Evolutionary conservation across 768 basidiomycete genomes (phyloP), one percentile per base, ranked within the genome.

Genomic region (Lactarius sanguifluus): DNA sequence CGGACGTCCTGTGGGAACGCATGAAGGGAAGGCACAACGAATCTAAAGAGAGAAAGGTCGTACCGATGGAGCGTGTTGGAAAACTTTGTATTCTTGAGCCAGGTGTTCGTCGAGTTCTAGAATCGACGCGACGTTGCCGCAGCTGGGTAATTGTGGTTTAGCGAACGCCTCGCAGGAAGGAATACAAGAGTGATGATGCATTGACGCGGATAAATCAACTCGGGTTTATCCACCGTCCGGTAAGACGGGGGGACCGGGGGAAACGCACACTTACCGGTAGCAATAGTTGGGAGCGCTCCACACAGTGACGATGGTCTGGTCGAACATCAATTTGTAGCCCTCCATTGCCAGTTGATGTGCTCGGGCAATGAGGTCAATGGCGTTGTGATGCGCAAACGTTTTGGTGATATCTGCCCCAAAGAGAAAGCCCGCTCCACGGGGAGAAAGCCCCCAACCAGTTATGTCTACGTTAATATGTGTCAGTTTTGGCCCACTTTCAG

Each of bases 251-350:
- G 13, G 65, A 63, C n/a, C 67, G 56, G n/a, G n/a, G 1, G 23
- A 47, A 12, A 47, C 38, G 62, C 18, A 82, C 88, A 69, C 72
- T 59, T 7, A 96, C 92, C 96, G 82, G 78, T 98, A 98, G 77
- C 96, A 98, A 76, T 98, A 98, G 77, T 98, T 98, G 16, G 96
- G 96, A 3, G 95, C 96, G 72, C 91, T 94, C 96, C 96, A 98
- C 47, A 98, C 95, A 9, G 96, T 98, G 38, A 98, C 96, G 71
- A 98, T 96, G 54, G 86, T 89, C 61, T 85, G 81, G 77, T 98
- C 96, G 73, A 97, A 97, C 95, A 98, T 96, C 76, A 94, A 83
- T 79, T 97, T 98, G 79, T 86, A 97, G 25, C 95, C 95, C 78
- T 97, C 95, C 93, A 96, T 96, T 1, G 93, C 96, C 40, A 98